Evolutionary conservation across 176 grass and related monocot species (phyloP).

Genomic region (Avena insularis): DNA sequence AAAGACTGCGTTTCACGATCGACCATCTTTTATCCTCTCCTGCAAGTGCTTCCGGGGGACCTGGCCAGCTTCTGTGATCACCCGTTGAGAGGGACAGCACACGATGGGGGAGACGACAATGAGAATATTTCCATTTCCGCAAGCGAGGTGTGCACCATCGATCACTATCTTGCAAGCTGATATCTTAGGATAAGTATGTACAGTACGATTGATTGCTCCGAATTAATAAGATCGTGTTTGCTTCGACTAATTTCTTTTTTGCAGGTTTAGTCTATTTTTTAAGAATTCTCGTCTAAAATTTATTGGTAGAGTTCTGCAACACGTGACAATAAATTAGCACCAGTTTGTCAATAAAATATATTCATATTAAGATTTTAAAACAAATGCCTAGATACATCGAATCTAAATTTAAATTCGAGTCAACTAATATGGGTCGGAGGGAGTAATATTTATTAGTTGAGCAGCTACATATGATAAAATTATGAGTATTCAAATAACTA

Average conservation of each 20-base stretch:
- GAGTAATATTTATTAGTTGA: too few relatives aligned
- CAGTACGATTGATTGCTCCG: not conserved
- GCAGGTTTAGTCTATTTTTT: too few relatives aligned
- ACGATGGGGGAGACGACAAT: not conserved
- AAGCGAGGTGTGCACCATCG: not conserved
- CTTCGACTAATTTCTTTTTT: not conserved
- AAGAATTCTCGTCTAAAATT: too few relatives aligned
- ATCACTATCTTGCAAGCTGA: not conserved
- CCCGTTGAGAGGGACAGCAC: constrained; percentile 3
- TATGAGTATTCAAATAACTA: too few relatives aligned
- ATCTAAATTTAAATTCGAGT: too few relatives aligned
- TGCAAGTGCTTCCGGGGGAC: not conserved
- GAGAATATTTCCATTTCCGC: constrained; percentile 20
- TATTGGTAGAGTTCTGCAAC: too few relatives aligned
- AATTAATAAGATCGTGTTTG: not conserved
- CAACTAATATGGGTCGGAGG: too few relatives aligned
- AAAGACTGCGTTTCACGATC: not conserved
- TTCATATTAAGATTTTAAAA: too few relatives aligned
- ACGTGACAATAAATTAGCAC: too few relatives aligned
- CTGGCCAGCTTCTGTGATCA: constrained; percentile 21
- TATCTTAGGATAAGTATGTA: not conserved
- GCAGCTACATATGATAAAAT: too few relatives aligned
- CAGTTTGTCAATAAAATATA: too few relatives aligned
- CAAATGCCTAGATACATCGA: too few relatives aligned
- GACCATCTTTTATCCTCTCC: not conserved